These are phyloP conservation scores for Pythium phragmitis DNA, from an alignment of 352 stramenopile species.

Conservation along the genomic window DNA sequence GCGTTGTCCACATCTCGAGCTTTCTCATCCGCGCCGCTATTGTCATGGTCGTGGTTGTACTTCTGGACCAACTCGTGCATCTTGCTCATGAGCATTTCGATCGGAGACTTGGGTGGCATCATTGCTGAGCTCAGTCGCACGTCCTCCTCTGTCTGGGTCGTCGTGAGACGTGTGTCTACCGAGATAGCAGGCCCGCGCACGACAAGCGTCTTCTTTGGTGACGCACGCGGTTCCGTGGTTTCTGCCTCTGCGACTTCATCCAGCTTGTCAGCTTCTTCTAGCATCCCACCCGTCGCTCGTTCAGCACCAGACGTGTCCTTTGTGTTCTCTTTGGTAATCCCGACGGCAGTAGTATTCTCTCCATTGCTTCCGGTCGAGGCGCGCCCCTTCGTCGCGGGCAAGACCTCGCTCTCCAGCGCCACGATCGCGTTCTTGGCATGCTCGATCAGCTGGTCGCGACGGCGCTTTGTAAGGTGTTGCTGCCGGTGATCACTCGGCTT, in stretches of 20 bases:
- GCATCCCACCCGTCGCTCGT: background rate
- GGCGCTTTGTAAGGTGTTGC: conserved; percentile 12
- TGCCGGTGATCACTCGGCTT: conserved; percentile 3
- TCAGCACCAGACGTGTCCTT: background rate
- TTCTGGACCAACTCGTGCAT: conserved; percentile 61
- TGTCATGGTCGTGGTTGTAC: conserved; percentile 27
- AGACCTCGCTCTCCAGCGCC: conserved; percentile 18
- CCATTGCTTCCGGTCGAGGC: background rate
- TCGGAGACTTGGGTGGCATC: conserved; percentile 32
- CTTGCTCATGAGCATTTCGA: conserved; percentile 50
- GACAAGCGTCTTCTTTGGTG: background rate
- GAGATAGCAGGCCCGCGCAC: conserved; percentile 8
- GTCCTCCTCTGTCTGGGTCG: conserved; percentile 4
- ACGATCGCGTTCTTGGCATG: conserved; percentile 20
- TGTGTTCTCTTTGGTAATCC: background rate
- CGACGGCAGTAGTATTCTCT: background rate
- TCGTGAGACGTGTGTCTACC: conserved; percentile 18
- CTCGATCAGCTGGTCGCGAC: conserved; percentile 26
- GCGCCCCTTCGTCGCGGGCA: conserved; percentile 9
- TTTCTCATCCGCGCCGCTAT: background rate
- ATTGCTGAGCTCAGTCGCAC: conserved; percentile 3
- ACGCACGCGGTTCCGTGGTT: background rate
- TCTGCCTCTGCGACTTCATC: background rate
- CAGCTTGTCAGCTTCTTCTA: background rate
- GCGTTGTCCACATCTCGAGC: background rate